Evolutionary conservation across 768 basidiomycete genomes (phyloP), one percentile per base, ranked within the genome.

Genomic region (Coprinellus micaceus): DNA sequence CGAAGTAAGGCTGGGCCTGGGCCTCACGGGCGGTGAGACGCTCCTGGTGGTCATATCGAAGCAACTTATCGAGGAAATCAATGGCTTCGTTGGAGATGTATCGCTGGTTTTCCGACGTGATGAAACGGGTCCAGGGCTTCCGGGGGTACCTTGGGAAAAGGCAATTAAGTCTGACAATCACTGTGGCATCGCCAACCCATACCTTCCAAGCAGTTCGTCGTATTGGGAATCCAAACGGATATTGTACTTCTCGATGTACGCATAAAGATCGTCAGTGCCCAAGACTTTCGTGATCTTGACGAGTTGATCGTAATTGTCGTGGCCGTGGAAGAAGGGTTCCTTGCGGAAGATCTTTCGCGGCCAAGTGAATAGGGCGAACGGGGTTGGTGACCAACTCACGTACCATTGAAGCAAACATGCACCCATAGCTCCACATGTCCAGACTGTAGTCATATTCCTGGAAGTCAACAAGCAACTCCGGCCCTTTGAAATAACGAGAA

Each of bases 361-460:
- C 52, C 61, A 37, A 52, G 24, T 53, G 41, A 58, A 36, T 30
- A 4, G 17, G 28, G 43, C 22, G 45, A 54, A 57, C 44, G 58
- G 44, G 45, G 44, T 22, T 13, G 22, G 58, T 24, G 9, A 26
- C 48, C 9, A 19, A 28, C 52, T 24, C 24, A 53, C 81, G 63
- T 67, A 96, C 95, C 96, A 98, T 98, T 17, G 91, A 94, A 9
- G 96, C 96, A 71, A 96, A 97, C 94, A 96, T 98, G 69, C 96
- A 98, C 17, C 96, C 96, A 67, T 91, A 87, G 74, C 92, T 94
- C 96, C 96, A 98, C 92, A 98, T 93, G 70, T 98, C 95, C 64
- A 98, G 74, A 71, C 90, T 92, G 69, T 97, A 97, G 71, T 98
- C 96, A 62, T 98, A 98, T 69, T 97, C 94, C 70, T 97, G 96